Percentiles rank a stretch among this genome's conserved stretches.
Conservation (phyloP, 768 basidiomycete genomes). For the Boletus barrowsii region DNA sequence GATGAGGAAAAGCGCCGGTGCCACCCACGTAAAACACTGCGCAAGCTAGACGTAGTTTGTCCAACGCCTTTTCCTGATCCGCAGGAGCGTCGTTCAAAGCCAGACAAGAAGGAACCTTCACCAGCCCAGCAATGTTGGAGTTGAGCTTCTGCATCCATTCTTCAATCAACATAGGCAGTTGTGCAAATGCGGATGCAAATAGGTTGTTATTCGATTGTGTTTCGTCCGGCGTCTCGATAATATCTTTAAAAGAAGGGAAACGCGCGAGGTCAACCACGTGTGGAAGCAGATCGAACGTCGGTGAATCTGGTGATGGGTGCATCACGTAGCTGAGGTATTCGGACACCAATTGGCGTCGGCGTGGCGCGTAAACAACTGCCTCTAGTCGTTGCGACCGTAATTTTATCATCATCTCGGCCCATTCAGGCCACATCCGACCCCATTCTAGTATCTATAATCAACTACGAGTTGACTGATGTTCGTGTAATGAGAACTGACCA, state of each 20-base stretch:
- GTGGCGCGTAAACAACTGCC: neutral
- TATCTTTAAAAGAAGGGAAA: conserved; percentile 10
- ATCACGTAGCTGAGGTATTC: conserved; percentile 14
- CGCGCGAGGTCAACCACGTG: conserved; percentile 12
- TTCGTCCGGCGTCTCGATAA: conserved; percentile 4
- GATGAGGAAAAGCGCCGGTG: neutral
- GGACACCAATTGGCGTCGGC: conserved; percentile 1
- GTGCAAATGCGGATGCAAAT: conserved; percentile 13
- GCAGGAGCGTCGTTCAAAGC: neutral
- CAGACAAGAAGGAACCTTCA: conserved; percentile 8
- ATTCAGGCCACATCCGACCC: conserved; percentile 6
- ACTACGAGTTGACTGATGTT: neutral
- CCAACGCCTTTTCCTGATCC: neutral
- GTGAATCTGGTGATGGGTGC: conserved; percentile 1
- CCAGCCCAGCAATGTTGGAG: conserved; percentile 4
- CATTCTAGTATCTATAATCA: conserved; percentile 10
- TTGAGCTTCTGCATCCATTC: conserved; percentile 9
- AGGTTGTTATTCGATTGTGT: neutral
- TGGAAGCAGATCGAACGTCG: conserved; percentile 9
- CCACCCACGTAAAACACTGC: conserved; percentile 5
- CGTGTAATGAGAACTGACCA: neutral
- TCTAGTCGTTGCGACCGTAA: conserved; percentile 7
- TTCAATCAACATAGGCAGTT: conserved; percentile 6
- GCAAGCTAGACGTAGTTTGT: conserved; percentile 10
- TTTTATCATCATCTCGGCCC: neutral